Percentiles rank a stretch among this genome's conserved stretches.
These are phyloP conservation scores for Malus asiatica DNA, from an alignment of 306 rosid genomes.

Conservation along the genomic window DNA sequence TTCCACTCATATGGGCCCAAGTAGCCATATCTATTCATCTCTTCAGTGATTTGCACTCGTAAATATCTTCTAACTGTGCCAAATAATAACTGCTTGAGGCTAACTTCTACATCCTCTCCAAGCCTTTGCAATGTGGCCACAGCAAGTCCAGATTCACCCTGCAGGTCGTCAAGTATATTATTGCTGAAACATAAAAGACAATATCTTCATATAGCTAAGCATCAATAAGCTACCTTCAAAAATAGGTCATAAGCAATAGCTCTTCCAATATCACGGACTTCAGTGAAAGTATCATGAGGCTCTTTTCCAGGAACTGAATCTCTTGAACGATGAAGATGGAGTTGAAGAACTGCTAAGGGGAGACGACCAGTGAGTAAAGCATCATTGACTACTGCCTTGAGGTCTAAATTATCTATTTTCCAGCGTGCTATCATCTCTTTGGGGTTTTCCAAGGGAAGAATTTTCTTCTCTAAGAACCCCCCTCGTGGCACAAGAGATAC, in stretches of 20 bases:
- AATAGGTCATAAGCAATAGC: conserved; percentile 93
- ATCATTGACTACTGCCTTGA: conserved; percentile 81
- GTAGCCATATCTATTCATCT: conserved; percentile 76
- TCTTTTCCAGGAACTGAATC: conserved; percentile 55
- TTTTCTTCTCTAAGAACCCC: conserved; percentile 37
- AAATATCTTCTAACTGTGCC: conserved; percentile 87
- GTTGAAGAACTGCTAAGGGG: conserved; percentile 93
- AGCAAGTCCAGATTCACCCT: conserved; percentile 96
- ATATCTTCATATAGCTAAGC: conserved; percentile 17
- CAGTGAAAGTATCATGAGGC: conserved; percentile 69
- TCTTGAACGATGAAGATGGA: conserved; percentile 72
- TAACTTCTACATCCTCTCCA: conserved; percentile 84
- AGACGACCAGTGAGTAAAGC: conserved; percentile 95
- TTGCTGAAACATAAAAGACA: background rate
- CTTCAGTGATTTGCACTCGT: conserved; percentile 64
- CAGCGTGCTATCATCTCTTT: conserved; percentile 93
- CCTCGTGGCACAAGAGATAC: conserved; percentile 40
- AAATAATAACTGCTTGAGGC: conserved; percentile 77
- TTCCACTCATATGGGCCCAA: conserved; percentile 84
- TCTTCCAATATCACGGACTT: conserved; percentile 93
- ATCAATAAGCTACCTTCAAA: conserved; percentile 61
- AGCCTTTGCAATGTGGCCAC: conserved; percentile 85
- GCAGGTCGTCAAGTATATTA: conserved; percentile 30
- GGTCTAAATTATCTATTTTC: conserved; percentile 80
- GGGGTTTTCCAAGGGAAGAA: conserved; percentile 68